phyloP scores from a whole-genome alignment of 2,329 filamentous ascomycete species.

The Colletotrichum eremochloae region DNA sequence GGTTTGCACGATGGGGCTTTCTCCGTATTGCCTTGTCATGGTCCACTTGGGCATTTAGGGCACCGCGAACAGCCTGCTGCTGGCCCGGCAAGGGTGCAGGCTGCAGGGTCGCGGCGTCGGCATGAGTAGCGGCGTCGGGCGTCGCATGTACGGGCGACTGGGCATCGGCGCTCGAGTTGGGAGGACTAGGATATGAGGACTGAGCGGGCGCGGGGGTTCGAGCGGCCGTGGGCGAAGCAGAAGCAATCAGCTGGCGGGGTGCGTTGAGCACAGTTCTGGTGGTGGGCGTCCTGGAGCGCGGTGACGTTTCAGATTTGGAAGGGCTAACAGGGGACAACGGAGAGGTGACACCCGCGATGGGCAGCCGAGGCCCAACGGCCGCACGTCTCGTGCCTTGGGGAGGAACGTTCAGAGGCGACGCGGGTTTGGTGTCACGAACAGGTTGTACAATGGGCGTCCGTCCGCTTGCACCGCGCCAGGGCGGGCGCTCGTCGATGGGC shows the following conservation, averaged over 20 bases:
- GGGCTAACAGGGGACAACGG: constrained; percentile 51
- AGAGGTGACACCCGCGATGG: constrained; percentile 42
- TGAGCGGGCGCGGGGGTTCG: constrained; percentile 44
- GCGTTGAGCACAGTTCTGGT: constrained; percentile 50
- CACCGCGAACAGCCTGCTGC: constrained; percentile 13
- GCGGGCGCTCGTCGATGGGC: constrained; percentile 61
- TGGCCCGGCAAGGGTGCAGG: constrained; percentile 30
- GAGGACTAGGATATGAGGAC: constrained; percentile 50
- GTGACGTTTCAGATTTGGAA: constrained; percentile 53
- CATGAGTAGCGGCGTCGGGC: constrained; percentile 32
- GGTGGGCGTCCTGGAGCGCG: constrained; percentile 46
- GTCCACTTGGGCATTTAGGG: constrained; percentile 38
- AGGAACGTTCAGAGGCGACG: constrained; percentile 69
- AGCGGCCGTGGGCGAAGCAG: constrained; percentile 43
- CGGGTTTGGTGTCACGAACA: constrained; percentile 70
- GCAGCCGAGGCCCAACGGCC: constrained; percentile 45
- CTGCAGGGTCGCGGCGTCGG: constrained; percentile 23
- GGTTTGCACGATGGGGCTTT: constrained; percentile 57
- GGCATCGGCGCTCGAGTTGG: constrained; percentile 46
- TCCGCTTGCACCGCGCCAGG: constrained; percentile 82
- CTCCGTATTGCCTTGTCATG: constrained; percentile 57
- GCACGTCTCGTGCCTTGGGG: constrained; percentile 62
- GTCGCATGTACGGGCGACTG: constrained; percentile 43
- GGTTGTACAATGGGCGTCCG: constrained; percentile 74
- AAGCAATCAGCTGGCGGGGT: constrained; percentile 41